Base-by-base conservation (phyloP, 2,329 filamentous ascomycete genomes). In the Dothideomycetes sp. region DNA sequence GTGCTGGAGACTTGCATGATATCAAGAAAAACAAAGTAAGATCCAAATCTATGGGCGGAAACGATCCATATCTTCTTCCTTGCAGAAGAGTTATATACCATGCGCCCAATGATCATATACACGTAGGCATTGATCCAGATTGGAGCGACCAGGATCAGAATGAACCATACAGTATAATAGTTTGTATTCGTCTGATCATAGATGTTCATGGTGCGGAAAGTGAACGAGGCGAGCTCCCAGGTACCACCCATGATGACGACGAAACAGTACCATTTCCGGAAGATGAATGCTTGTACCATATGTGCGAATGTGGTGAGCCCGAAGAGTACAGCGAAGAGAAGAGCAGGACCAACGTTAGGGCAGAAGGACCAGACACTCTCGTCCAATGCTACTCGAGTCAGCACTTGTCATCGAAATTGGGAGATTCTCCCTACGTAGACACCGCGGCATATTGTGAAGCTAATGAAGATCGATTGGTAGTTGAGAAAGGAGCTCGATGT, bases 91-190 rank as follows among this genome's bases (percentile, higher is more conserved):
- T 47, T 47, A 29, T 41, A 47, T 8, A 47, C 45, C 43, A 47
- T 45, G 8, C 47, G 40, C 15, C 45, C 47, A 38, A 45, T 41
- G 18, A 42, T 38, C 45, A 49, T 47, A 38, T 69, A 69, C 4
- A 58, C 54, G 45, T 62, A 69, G 3, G 64, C 64, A 27, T 69
- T 69, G 38, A 66, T 61, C 64, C 65, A 53, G 17, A 49, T 31
- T 4, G 47, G 47, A 3, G 43, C 47, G 19, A 48, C 38, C 31
- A 47, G 34, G 11, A 47, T 41, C 29, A 47, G 19, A 19, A 50
- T 24, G 47, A 47, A 47, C 40, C 41, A 47, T 7, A 33, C 12
- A 12, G 32, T 14, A 30, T 45, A 44, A 5, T 24, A 34, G 17
- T 9, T 18, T n/a, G 16, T 37, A 10, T 46, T 56, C 37, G 63